A percentile compares a stretch with the other conserved stretches of the same genome.
phyloP scores from a whole-genome alignment of 352 stramenopile genomes.

The Phytopythium mirpurense region DNA sequence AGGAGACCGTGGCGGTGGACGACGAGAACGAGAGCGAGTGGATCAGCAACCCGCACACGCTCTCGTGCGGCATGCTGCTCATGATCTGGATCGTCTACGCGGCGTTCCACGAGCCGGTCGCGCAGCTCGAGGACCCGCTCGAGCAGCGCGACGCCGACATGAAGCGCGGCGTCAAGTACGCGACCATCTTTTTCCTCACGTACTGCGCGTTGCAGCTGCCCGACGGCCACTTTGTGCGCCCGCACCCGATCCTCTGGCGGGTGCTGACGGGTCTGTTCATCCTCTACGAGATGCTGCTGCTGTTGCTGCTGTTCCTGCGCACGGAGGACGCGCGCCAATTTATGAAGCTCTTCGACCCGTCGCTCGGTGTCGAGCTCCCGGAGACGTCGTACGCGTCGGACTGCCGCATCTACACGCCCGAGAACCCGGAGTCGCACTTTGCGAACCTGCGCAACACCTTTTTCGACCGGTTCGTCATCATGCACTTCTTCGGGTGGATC shows the following conservation, averaged over 20 bases:
- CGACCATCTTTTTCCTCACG: constrained; percentile 78
- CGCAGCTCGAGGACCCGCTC: constrained; percentile 26
- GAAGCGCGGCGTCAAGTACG: constrained; percentile 77
- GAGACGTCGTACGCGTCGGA: constrained; percentile 81
- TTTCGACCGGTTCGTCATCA: constrained; percentile 86
- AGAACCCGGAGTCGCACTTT: constrained; percentile 76
- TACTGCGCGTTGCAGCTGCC: constrained; percentile 85
- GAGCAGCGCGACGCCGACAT: constrained; percentile 41
- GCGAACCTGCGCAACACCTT: constrained; percentile 78
- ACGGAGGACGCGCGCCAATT: constrained; percentile 78
- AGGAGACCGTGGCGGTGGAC: constrained; percentile 70
- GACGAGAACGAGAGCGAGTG: constrained; percentile 74
- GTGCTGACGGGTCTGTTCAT: constrained; percentile 89
- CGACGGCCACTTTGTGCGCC: constrained; percentile 82
- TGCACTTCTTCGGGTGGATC: constrained; percentile 90
- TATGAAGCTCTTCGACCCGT: constrained; percentile 80
- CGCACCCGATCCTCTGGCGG: constrained; percentile 89
- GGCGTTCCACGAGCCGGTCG: constrained; percentile 57
- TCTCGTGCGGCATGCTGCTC: constrained; percentile 73
- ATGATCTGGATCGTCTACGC: constrained; percentile 85
- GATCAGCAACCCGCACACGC: constrained; percentile 80
- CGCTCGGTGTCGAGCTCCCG: constrained; percentile 66
- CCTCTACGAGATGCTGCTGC: constrained; percentile 90
- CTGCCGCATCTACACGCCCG: constrained; percentile 83
- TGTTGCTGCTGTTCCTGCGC: constrained; percentile 81